Evolutionary conservation across 2,329 filamentous ascomycete species (phyloP), one percentile per base, ranked within the genome.

Genomic region (Colletotrichum sp.): DNA sequence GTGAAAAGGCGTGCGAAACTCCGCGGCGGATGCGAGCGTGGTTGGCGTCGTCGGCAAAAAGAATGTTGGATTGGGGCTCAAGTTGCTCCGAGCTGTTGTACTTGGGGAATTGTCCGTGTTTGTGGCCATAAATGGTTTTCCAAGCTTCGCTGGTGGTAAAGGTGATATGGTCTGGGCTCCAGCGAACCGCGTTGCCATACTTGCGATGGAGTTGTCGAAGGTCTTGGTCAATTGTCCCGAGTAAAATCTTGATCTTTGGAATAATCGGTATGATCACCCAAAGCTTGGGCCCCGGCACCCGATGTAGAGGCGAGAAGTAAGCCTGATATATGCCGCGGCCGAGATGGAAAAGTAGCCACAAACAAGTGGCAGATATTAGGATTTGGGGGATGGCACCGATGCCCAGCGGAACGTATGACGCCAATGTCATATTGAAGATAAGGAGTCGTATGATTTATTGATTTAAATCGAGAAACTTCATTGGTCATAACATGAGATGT

Each of bases 121-220:
- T 49, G 26, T 72, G 36, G 18, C 62, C 69, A 18, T 72, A 60
- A 32, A 88, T 86, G 44, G 88, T 85, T 78, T 85, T 83, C 83
- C 85, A 87, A 2, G 78, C 79, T 3, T 82, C 67, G 5, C 80
- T 79, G 16, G 82, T 79, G 44, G 81, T 84, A 78, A 87, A 89
- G 2, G 86, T 85, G 4, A 90, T 82, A 76, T 89, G 86, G 69
- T 87, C 82, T 2, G 88, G 87, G 5, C 83, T 83, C 49, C 88
- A 80, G 15, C 88, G 85, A 10, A 90, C 87, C 2, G 89, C 83
- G 4, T 83, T 81, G 13, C 88, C 88, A 75, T 87, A 87, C 39
- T 80, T 77, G 7, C 81, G 76, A 78, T 87, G 86, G 24, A 87
- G 79, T 5, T 75, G 75, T 21, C 79, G 79, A 44, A 83, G 69